These are phyloP conservation scores for Acacia crassicarpa DNA, from an alignment of 306 rosid genomes.

Conservation along the genomic window DNA sequence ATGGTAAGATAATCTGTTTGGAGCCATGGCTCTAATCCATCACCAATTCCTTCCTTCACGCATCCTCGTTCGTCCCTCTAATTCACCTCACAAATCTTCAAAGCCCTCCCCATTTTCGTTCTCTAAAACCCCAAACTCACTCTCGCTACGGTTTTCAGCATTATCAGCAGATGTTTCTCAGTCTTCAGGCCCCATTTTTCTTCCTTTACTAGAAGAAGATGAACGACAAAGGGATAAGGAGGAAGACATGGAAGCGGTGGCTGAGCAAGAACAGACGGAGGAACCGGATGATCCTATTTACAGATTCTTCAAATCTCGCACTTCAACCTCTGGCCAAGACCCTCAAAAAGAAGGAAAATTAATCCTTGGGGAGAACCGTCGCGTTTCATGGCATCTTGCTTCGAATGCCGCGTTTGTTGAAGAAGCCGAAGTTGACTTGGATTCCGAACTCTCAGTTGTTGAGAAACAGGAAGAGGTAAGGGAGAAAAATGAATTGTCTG, in stretches of 20 bases:
- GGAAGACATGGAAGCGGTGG: conserved; percentile 1
- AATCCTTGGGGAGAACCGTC: conserved; percentile 54
- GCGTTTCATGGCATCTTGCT: conserved; percentile 64
- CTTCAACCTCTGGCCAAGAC: conserved; percentile 45
- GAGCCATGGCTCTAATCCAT: conserved; percentile 43
- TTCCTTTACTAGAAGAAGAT: conserved; percentile 43
- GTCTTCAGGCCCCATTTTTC: conserved; percentile 52
- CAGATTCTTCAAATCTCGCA: conserved; percentile 61
- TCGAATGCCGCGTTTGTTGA: conserved; percentile 24
- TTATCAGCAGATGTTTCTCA: conserved; percentile 27
- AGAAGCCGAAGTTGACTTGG: conserved; percentile 36
- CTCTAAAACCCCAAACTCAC: conserved; percentile 36
- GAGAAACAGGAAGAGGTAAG: conserved; percentile 28
- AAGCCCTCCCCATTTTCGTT: conserved; percentile 26
- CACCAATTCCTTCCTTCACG: conserved; percentile 31
- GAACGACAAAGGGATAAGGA: not conserved
- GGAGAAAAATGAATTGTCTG: conserved; percentile 26
- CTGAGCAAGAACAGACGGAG: conserved; percentile 15
- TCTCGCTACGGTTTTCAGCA: conserved; percentile 37
- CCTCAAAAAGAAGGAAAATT: conserved; percentile 51
- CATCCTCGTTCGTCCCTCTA: conserved; percentile 27
- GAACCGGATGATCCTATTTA: conserved; percentile 55
- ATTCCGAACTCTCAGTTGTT: not conserved
- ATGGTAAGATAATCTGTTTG: not conserved
- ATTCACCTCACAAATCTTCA: conserved; percentile 1